phyloP scores from a whole-genome alignment of 805 yeast species.

The Candida xiaguanensis region DNA sequence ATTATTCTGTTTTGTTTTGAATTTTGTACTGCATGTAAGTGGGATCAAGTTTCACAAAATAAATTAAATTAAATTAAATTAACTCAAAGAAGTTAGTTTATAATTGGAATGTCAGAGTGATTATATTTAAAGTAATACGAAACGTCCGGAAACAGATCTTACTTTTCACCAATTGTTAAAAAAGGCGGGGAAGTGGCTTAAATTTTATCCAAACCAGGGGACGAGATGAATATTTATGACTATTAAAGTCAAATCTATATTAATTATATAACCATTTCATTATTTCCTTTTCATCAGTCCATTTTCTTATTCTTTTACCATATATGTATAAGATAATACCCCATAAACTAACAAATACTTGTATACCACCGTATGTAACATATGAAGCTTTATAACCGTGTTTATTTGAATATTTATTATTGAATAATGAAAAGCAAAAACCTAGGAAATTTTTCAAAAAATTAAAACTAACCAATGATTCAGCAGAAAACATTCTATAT shows the following conservation, averaged over 20 bases:
- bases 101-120: too few species aligned
- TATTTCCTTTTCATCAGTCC: slow-evolving; percentile 48
- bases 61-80: too few species aligned
- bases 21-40: not conserved
- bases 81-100: too few species aligned
- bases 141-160: too few species aligned
- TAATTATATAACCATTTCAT: slow-evolving; percentile 34
- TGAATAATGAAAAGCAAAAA: slow-evolving; percentile 54
- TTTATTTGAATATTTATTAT: slow-evolving; percentile 40
- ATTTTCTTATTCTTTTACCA: slow-evolving; percentile 48
- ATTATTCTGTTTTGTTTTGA: too few species aligned
- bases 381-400: slow-evolving; percentile 46
- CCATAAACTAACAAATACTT: slow-evolving; percentile 43
- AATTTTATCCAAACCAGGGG: slow-evolving; percentile 1
- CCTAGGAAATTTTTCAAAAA: slow-evolving; percentile 53
- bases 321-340: slow-evolving; percentile 52
- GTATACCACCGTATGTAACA: slow-evolving; percentile 50
- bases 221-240: too few species aligned
- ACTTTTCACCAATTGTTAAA: too few species aligned
- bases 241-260: too few species aligned
- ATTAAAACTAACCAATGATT: slow-evolving; percentile 54
- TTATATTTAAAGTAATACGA: too few species aligned
- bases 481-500: slow-evolving; percentile 55
- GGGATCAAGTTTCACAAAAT: too few species aligned
- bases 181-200: too few species aligned